Base-by-base conservation (phyloP, 306 rosid species). In the Lupinus albus region DNA sequence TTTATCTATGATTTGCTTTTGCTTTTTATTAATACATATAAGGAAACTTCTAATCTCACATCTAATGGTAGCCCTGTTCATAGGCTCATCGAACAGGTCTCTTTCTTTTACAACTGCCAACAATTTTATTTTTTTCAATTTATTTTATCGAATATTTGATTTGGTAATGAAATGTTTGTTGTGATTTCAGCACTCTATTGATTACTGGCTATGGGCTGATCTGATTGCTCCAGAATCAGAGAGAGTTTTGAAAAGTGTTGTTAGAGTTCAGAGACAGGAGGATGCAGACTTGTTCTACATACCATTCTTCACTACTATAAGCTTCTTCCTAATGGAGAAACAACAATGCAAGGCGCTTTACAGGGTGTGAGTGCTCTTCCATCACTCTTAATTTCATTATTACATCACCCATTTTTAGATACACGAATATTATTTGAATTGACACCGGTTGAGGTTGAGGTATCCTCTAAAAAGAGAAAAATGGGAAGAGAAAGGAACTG, bases 301-400 rank as follows among this genome's bases (percentile, higher is more conserved):
- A 45, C 98, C 98, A 0, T 89, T 93, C 86, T 89, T 93, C 88
- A 93, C 98, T 47, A 93, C 98, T 45, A 93, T 93, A 12, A 87
- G 95, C 80, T 93, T 86, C 81, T 93, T 93, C 85, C 85, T 93
- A 49, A 35, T 89, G 87, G 98, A 93, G 74, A 89, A 88, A 68
- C 98, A 93, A 77, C 86, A 84, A 74, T 93, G 98, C 88, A 93
- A 93, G 83, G 89, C 98, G 45, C 98, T 93, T 83, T 93, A 93
- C 82, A 93, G 98, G 98, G 98, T 92, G 91, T 89, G 98, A 89
- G 92, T 92, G 95, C 87, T 70, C 87, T 75, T 74, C 84, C 77
- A 76, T 78, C 71, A 68, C 64, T 77, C 76, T n/a, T n/a, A 11
- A 25, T 30, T 68, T 68, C 18, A 42, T 5, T 54, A 13, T 70